These are phyloP conservation scores for Pythium dissotocum DNA, from an alignment of 352 stramenopile species.

Conservation along the genomic window DNA sequence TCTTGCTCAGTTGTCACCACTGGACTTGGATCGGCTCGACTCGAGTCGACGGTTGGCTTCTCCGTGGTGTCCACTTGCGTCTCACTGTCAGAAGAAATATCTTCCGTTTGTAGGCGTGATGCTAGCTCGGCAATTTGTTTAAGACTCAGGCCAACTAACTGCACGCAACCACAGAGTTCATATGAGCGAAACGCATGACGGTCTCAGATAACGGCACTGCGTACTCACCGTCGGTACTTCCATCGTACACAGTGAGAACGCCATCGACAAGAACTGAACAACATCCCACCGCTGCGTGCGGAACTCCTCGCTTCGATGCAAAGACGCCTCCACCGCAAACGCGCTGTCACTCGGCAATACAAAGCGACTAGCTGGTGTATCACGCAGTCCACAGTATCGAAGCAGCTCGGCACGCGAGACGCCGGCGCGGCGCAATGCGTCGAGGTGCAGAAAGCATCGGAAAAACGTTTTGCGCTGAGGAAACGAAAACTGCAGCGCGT, in stretches of 20 bases:
- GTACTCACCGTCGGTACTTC: conserved; percentile 29
- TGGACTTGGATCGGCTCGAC: not conserved
- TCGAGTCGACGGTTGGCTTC: not conserved
- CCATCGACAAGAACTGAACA: conserved; percentile 47
- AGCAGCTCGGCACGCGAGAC: conserved; percentile 53
- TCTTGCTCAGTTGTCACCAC: not conserved
- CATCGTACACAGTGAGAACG: conserved; percentile 66
- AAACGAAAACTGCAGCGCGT: conserved; percentile 51
- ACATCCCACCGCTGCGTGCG: conserved; percentile 55
- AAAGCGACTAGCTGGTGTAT: conserved; percentile 33
- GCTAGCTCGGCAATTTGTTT: not conserved
- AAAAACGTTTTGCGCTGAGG: conserved; percentile 62
- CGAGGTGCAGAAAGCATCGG: conserved; percentile 59
- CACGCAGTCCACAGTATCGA: conserved; percentile 53
- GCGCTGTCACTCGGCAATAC: conserved; percentile 35
- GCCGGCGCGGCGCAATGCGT: conserved; percentile 54
- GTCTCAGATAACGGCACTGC: not conserved
- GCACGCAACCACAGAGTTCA: not conserved
- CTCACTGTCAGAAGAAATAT: not conserved
- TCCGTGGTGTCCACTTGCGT: not conserved
- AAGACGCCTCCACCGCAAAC: conserved; percentile 26
- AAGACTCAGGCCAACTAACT: conserved; percentile 6
- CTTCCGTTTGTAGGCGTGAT: not conserved
- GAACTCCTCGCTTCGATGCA: conserved; percentile 39
- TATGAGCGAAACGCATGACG: not conserved